Base-by-base conservation (phyloP, 495 filamentous ascomycete species). In the Neurospora hispaniola region DNA sequence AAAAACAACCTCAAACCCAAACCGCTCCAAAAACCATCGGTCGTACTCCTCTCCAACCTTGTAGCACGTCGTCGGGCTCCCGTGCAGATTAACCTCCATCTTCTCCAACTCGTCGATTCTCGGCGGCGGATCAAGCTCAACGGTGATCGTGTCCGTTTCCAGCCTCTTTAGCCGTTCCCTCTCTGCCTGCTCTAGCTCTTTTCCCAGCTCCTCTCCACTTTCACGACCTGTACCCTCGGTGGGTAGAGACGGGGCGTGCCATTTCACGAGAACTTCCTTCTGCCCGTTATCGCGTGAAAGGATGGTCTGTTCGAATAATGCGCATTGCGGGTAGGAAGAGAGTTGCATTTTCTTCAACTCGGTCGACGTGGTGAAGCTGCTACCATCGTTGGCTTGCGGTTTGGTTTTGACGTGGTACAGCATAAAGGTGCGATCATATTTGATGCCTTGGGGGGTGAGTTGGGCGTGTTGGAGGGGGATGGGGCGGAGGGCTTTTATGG, bases 401-500 rank as follows among this genome's bases (percentile, higher is more conserved):
- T 71, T n/a, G 16, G 71, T 18, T 5, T n/a, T 74, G 46, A 88
- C 82, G 72, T 90, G 88, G 71, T 91, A 86, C 23, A 97, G 86
- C 88, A 96, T 92, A 79, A 93, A 96, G 18, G 85, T 83, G 10
- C 94, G 89, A 82, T 98, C 94, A 80, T 93, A 86, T 42, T 82
- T 81, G 73, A 96, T 87, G 14, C 94, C 94, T 74, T 89, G 85
- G n/a, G 85, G 80, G 2, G 89, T 90, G 42, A 94, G 78, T 8
- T 81, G 73, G 12, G 91, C 86, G 27, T 83, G 77, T 4, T 82
- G 62, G 43, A 97, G 79, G 38, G 85, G 72, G 40, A 92, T 87
- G 6, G 87, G 89, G 6, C 91, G 89, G 1, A 97, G 86, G 3
- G 90, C 93, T 78, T 97, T 98, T 83, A 98, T 92, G 71, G 94